A percentile compares a stretch with the other conserved stretches of the same genome.
phyloP scores from a whole-genome alignment of 331 rosid species.

The Telfairia occidentalis region DNA sequence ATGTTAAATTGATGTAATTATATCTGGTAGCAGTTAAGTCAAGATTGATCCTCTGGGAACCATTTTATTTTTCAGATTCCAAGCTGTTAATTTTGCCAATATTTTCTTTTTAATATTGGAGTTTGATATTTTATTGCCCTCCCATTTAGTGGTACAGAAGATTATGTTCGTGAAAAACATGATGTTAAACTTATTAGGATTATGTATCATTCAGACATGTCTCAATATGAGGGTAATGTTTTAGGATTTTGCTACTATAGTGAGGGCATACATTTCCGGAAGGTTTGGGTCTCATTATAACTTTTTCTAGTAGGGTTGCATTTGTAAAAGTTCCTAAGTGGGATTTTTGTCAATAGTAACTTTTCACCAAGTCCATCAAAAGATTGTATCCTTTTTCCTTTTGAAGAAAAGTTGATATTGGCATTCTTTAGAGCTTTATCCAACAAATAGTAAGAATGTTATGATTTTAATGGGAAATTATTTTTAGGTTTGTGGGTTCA shows the following conservation, averaged over 20 bases:
- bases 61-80: not conserved
- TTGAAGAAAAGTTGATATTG: not conserved
- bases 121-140: not conserved
- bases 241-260: not conserved
- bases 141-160: not conserved
- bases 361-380: not conserved
- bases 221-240: too few species aligned
- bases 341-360: not conserved
- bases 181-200: not conserved
- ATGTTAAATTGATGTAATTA: not conserved
- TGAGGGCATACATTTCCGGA: not conserved
- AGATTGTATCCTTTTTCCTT: not conserved
- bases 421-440: not conserved
- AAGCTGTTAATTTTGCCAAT: not conserved
- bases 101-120: not conserved
- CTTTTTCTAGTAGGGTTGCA: not conserved
- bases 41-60: not conserved
- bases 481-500: conserved; percentile 71
- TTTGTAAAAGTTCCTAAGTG: not conserved
- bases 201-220: not conserved
- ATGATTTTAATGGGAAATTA: not conserved
- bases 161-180: not conserved
- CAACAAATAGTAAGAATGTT: not conserved
- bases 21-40: not conserved
- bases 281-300: not conserved